Evolutionary conservation across 306 rosid species (phyloP).

Genomic region (Prunus campanulata): DNA sequence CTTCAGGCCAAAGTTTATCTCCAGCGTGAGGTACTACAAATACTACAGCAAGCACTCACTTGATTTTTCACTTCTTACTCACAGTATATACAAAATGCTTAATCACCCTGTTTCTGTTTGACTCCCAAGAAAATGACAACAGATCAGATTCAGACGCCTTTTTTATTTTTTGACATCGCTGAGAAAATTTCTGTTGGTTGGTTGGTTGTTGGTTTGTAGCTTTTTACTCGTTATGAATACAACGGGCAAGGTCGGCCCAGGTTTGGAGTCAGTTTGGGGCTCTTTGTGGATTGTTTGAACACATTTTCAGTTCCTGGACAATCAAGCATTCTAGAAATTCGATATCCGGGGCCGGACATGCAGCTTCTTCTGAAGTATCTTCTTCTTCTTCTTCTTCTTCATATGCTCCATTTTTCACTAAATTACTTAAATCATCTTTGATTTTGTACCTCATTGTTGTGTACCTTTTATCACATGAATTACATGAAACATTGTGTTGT

Average conservation of each 20-base stretch:
- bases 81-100: too few relatives aligned
- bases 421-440: neutral
- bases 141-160: neutral
- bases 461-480: too few relatives aligned
- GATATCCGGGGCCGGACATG: constrained; percentile 93
- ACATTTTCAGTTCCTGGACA: constrained; percentile 77
- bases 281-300: constrained; percentile 79
- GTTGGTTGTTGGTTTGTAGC: constrained; percentile 30
- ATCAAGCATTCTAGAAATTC: constrained; percentile 58
- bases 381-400: neutral
- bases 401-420: neutral
- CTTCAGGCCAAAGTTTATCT: constrained; percentile 95
- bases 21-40: constrained; percentile 65
- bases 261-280: constrained; percentile 87
- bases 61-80: neutral
- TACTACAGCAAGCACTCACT: neutral
- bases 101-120: neutral
- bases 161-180: neutral
- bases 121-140: neutral
- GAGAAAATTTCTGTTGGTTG: neutral
- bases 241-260: constrained; percentile 76
- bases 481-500: neutral
- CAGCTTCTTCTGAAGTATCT: constrained; percentile 87
- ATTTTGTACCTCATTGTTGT: too few relatives aligned
- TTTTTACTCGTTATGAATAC: constrained; percentile 72